Base-by-base conservation (phyloP, 148 eudicot genomes). In the Cornus controversa region DNA sequence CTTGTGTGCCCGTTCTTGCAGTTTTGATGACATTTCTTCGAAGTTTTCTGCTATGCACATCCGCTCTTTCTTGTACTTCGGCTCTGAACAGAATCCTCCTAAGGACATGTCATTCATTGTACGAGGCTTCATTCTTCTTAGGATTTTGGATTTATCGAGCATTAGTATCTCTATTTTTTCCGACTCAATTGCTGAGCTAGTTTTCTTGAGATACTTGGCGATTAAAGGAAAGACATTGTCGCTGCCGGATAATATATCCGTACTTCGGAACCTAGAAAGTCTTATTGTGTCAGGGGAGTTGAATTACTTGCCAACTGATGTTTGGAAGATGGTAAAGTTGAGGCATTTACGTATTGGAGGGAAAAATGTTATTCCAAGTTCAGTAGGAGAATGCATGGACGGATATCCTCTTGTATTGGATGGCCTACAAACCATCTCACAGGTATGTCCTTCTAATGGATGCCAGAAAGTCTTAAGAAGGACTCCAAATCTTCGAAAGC, bases 311-410 rank as follows among this genome's bases (percentile, higher is more conserved):
- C 2, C 16, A 7, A 0, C 14, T 25, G 3, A 7, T 26, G 8
- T 72, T 16, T 53, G 4, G 23, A 27, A 50, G 64, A 72, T 72
- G 64, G 64, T 8, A 27, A 72, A 72, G 40, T 53, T 72, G 24
- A 72, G 75, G 75, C 63, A 72, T 72, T 36, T 72, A 3, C 42
- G 53, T 28, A 50, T 15, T 50, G 16, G 18, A 15, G 57, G 57
- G 57, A 0, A 40, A 40, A 40, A 40, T 40, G 0, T 40, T 40
- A 40, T 40, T 40, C 45, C 0, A 40, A 2, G 5, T 40, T 40
- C 45, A 40, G 5, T 0, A 40, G 5, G 45, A 40, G 45, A 40
- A 8, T 2, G 34, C 34, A 42, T 7, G 11, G 10, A 10, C 11
- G 50, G 50, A 7, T 42, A 42, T 42, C 50, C 57, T 15, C 2